These are phyloP conservation scores for Colletotrichum plurivorum DNA, from an alignment of 2,329 filamentous ascomycete species.

Conservation along the genomic window DNA sequence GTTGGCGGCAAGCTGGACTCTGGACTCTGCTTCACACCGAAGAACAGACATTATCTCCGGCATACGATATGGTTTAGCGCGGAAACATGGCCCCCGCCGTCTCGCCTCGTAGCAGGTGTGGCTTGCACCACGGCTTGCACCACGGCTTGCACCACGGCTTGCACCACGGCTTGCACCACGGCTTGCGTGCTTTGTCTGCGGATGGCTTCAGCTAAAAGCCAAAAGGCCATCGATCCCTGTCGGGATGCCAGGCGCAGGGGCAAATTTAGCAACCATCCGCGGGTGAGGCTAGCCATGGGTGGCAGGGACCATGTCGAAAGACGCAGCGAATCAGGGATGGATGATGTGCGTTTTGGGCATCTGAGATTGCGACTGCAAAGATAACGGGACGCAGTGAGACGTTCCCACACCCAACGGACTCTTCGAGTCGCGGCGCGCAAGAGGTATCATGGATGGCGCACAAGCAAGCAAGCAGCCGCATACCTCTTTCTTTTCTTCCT, in stretches of 20 bases:
- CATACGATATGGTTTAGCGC: background rate
- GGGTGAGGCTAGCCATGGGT: constrained; percentile 16
- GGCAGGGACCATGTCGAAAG: constrained; percentile 21
- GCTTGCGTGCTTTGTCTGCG: constrained; percentile 34
- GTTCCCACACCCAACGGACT: constrained; percentile 11
- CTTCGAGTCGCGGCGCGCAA: background rate
- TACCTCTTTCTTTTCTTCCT: no score
- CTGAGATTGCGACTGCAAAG: constrained; percentile 27
- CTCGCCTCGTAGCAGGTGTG: constrained; percentile 22
- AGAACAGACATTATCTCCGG: background rate
- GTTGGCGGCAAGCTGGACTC: background rate
- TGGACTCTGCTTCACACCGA: background rate
- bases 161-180: constrained; percentile 37
- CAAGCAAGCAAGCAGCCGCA: constrained; percentile 1
- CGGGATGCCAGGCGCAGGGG: constrained; percentile 15
- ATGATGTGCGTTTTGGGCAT: constrained; percentile 18
- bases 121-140: constrained; percentile 37
- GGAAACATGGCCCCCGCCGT: constrained; percentile 5
- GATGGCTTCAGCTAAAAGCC: constrained; percentile 30
- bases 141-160: no score
- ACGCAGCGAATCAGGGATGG: constrained; percentile 24
- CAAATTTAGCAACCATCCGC: constrained; percentile 11
- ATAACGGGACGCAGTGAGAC: constrained; percentile 32
- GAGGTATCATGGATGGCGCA: constrained; percentile 10
- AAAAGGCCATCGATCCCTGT: constrained; percentile 23